Evolutionary conservation across 23 red algal species (phyloP), one percentile per base, ranked within the genome.

Genomic region (Gracilaria gracilis): DNA sequence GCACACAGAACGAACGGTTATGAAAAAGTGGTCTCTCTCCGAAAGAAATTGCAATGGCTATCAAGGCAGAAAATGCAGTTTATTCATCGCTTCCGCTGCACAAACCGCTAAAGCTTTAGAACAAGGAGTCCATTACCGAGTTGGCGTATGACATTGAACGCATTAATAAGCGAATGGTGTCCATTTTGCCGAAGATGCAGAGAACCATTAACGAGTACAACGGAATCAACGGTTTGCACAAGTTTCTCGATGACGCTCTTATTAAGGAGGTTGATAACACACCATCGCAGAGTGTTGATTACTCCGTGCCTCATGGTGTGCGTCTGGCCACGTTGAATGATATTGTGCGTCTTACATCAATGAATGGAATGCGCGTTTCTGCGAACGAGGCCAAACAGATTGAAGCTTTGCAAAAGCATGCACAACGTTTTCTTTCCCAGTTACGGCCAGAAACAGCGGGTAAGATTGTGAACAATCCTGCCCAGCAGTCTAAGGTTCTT

Each of bases 301-400:
- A 75, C 64, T 83, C 62, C 31, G 83, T 92, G 88, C 88, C 88
- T 48, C 79, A 92, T 61, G 88, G 88, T 19, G 67, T 92, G 32
- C 71, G 67, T 59, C 61, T 83, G 32, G 61, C 57, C 17, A 73
- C 88, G 35, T 13, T 92, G 8, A 40, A 53, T 42, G 88, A 92
- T 21, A 40, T 89, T 79, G 47, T 54, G 11, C 66, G 38, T 47
- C 86, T 89, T 28, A 67, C 34, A 78, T 13, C 75, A 31, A 53
- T 73, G 35, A 48, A 47, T 32, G n/a, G n/a, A 55, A 62, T 89
- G 51, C 36, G 37, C 12, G 67, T 86, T 13, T 23, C 83, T 57
- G 39, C 61, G 12, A 67, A 86, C 31, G 64, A 86, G 37, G 37
- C 67, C 15, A 64, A 86, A 71, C 49, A 49, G 27, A 86, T 86